These are phyloP conservation scores for Melastoma candidum DNA, from an alignment of 441 rosid species.

Conservation along the genomic window DNA sequence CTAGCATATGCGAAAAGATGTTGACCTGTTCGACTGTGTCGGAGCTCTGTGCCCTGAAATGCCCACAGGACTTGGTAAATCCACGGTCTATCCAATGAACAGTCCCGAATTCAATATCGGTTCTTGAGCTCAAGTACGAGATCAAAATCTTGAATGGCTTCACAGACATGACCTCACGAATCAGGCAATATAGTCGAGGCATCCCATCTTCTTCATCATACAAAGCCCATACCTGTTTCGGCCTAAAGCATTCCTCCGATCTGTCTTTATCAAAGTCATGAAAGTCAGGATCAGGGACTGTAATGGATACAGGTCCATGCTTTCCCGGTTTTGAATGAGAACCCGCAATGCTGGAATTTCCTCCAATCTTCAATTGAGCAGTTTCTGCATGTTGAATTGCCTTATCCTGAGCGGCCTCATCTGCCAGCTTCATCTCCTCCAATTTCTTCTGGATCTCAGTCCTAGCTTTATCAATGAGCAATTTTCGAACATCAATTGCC, in stretches of 20 bases:
- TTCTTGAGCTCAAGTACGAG: slow-evolving; percentile 80
- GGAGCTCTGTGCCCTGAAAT: slow-evolving; percentile 76
- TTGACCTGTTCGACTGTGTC: slow-evolving; percentile 85
- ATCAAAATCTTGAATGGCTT: slow-evolving; percentile 84
- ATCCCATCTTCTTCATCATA: slow-evolving; percentile 97
- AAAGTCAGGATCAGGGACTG: slow-evolving; percentile 90
- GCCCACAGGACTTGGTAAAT: slow-evolving; percentile 87
- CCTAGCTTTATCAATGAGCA: slow-evolving; percentile 75
- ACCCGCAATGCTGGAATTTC: slow-evolving; percentile 25
- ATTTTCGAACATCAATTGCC: slow-evolving; percentile 71
- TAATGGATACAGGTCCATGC: slow-evolving; percentile 45
- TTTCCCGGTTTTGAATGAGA: slow-evolving; percentile 31
- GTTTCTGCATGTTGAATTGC: slow-evolving; percentile 18
- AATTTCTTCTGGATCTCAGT: slow-evolving; percentile 51
- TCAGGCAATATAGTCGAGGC: slow-evolving; percentile 90
- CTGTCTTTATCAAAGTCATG: slow-evolving; percentile 91
- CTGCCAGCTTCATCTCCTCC: slow-evolving; percentile 46
- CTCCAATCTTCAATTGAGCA: slow-evolving; percentile 19
- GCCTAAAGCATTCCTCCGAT: slow-evolving; percentile 84
- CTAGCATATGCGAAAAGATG: slow-evolving; percentile 81
- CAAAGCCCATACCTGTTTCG: slow-evolving; percentile 97
- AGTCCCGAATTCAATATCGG: slow-evolving; percentile 77
- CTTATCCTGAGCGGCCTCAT: slow-evolving; percentile 21
- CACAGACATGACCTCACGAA: slow-evolving; percentile 70
- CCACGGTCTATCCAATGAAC: slow-evolving; percentile 74